These are phyloP conservation scores for Termitomyces sp. DNA, from an alignment of 1,284 basidiomycete genomes.

Conservation along the genomic window DNA sequence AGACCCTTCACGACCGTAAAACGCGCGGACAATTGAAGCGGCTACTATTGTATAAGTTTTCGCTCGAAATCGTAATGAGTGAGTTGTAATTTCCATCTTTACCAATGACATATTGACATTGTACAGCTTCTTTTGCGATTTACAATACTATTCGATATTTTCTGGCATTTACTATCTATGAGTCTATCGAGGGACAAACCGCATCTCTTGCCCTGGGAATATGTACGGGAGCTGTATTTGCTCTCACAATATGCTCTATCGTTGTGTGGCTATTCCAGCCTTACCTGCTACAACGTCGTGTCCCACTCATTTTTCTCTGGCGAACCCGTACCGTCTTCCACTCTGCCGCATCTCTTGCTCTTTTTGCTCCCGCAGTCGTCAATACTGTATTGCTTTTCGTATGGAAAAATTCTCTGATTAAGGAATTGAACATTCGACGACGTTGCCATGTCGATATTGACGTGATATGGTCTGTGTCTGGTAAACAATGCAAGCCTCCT, in stretches of 20 bases:
- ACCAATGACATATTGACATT: not conserved
- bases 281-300: slow-evolving; percentile 31
- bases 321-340: slow-evolving; percentile 30
- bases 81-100: slow-evolving; percentile 19
- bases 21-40: slow-evolving; percentile 37
- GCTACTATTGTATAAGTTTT: slow-evolving; percentile 32
- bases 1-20: slow-evolving; percentile 29
- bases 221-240: slow-evolving; percentile 50
- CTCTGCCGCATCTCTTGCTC: slow-evolving; percentile 39
- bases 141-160: slow-evolving; percentile 63
- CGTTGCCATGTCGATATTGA: slow-evolving; percentile 61
- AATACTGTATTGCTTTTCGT: slow-evolving; percentile 50
- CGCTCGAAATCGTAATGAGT: slow-evolving; percentile 48
- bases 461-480: slow-evolving; percentile 49
- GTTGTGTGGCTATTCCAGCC: slow-evolving; percentile 39
- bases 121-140: slow-evolving; percentile 48
- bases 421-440: slow-evolving; percentile 34
- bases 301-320: slow-evolving; percentile 29
- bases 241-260: slow-evolving; percentile 43
- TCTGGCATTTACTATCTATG: slow-evolving; percentile 42
- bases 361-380: slow-evolving; percentile 45
- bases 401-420: slow-evolving; percentile 37
- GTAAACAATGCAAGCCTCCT: slow-evolving; percentile 27
- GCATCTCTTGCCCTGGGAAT: slow-evolving; percentile 54
- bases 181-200: slow-evolving; percentile 33